Base-by-base conservation (phyloP, 2,329 filamentous ascomycete genomes). In the Ophiocordyceps australis region DNA sequence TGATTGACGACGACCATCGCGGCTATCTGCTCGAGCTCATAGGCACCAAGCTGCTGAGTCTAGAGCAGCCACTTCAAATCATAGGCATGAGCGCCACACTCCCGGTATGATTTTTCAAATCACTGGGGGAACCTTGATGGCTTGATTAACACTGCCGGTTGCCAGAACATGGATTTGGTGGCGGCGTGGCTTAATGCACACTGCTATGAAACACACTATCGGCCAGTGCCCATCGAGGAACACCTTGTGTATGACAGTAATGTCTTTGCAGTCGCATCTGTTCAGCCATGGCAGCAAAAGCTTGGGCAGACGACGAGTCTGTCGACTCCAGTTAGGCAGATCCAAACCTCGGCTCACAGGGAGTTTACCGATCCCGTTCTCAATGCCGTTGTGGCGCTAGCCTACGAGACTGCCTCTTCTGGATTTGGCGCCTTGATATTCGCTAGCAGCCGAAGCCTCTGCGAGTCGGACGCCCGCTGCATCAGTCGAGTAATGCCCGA, bases 61-160 rank as follows among this genome's bases (percentile, higher is more conserved):
- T 83, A 14, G 71, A 67, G 15, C 66, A 78, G 30, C 50, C 59
- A 14, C 58, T 79, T 12, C 77, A 83, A 40, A 70, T 83, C 13
- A 54, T 82, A 30, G 77, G 74, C 35, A 83, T 85, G 78, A 83
- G 78, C 38, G 78, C 78, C 5, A 83, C 78, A 1, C 54, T 85
- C 24, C 71, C 73, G 28, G 74, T 78, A 50, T 38, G n/a, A n/a
- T n/a, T n/a, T n/a, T n/a, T n/a, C n/a, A n/a, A n/a, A n/a, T n/a
- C n/a, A n/a, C n/a, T n/a, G n/a, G n/a, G n/a, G n/a, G n/a, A n/a
- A n/a, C n/a, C n/a, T n/a, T n/a, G n/a, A n/a, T n/a, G n/a, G n/a
- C n/a, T n/a, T n/a, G n/a, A n/a, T n/a, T n/a, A n/a, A n/a, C n/a
- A n/a, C n/a, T n/a, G n/a, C n/a, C n/a, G n/a, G n/a, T n/a, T n/a